Conservation (phyloP, 768 basidiomycete genomes). For the Tricholoma saponaceum region DNA sequence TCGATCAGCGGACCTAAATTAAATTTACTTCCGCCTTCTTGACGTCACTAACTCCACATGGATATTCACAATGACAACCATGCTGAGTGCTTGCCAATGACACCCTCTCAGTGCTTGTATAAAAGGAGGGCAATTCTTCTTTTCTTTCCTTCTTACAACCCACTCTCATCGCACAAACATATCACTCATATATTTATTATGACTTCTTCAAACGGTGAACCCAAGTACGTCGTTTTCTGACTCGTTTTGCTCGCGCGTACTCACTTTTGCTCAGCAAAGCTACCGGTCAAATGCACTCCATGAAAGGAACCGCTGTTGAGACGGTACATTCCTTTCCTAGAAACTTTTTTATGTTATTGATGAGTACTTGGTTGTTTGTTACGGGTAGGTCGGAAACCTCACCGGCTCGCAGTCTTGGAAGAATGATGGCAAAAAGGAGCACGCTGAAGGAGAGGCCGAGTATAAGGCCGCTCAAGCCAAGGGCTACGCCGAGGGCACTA, state of each 20-base stretch:
- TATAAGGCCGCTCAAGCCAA: conserved; percentile 46
- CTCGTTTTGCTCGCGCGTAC: not conserved
- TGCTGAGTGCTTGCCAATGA: no score
- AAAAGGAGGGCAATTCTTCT: not conserved
- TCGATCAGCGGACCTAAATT: not conserved
- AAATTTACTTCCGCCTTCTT: not conserved
- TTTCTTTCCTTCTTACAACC: not conserved
- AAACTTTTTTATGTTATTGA: not conserved
- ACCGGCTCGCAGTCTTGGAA: conserved; percentile 45
- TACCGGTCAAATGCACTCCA: conserved; percentile 39
- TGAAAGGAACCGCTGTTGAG: conserved; percentile 34
- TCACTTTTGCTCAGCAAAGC: conserved; percentile 28
- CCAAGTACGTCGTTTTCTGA: conserved; percentile 10
- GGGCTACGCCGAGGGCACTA: conserved; percentile 45
- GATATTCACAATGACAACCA: no score
- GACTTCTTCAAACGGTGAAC: conserved; percentile 16
- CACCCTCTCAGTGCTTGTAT: no score
- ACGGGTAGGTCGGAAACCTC: conserved; percentile 35
- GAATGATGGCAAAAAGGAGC: conserved; percentile 47
- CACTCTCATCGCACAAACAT: not conserved
- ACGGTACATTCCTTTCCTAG: conserved; percentile 2
- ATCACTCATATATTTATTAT: conserved; percentile 8
- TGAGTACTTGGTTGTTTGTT: not conserved
- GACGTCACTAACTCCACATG: not conserved
- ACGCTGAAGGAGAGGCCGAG: conserved; percentile 47